Conservation (phyloP, 208 protist species). For the Trypanosoma mega region DNA sequence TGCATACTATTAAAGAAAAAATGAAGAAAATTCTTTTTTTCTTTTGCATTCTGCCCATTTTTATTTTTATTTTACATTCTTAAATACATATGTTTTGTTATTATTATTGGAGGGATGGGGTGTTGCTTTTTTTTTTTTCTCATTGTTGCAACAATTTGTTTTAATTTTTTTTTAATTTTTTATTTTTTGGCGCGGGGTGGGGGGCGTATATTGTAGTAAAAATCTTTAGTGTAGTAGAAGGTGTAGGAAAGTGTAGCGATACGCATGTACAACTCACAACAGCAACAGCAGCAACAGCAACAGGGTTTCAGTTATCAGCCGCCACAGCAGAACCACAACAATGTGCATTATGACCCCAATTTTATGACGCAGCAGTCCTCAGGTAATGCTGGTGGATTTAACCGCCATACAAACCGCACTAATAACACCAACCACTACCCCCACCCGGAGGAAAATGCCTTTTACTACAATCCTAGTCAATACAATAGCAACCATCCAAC, state of each 20-base stretch:
- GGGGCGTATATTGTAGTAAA: too few relatives aligned
- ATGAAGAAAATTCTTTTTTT: too few relatives aligned
- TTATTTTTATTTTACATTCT: constrained; percentile 2
- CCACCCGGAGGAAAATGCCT: too few relatives aligned
- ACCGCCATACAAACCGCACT: too few relatives aligned
- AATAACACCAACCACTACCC: too few relatives aligned
- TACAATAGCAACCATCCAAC: background rate
- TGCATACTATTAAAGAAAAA: background rate
- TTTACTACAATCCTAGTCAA: constrained; percentile 11
- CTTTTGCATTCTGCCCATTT: background rate
- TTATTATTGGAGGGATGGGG: background rate
- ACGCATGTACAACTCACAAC: constrained; percentile 1
- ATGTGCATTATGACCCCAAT: background rate
- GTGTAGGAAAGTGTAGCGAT: too few relatives aligned
- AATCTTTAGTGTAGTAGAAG: too few relatives aligned
- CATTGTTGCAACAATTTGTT: too few relatives aligned
- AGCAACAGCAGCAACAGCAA: constrained; percentile 13
- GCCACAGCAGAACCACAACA: background rate
- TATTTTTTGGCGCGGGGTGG: too few relatives aligned
- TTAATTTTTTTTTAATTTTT: too few relatives aligned
- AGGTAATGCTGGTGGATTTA: background rate
- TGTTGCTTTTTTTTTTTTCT: too few relatives aligned
- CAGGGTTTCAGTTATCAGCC: constrained; percentile 19
- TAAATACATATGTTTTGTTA: background rate
- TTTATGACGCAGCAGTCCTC: background rate